Conservation (phyloP, 371 early-diverging fungal genomes). For the Rhizopus stolonifer region DNA sequence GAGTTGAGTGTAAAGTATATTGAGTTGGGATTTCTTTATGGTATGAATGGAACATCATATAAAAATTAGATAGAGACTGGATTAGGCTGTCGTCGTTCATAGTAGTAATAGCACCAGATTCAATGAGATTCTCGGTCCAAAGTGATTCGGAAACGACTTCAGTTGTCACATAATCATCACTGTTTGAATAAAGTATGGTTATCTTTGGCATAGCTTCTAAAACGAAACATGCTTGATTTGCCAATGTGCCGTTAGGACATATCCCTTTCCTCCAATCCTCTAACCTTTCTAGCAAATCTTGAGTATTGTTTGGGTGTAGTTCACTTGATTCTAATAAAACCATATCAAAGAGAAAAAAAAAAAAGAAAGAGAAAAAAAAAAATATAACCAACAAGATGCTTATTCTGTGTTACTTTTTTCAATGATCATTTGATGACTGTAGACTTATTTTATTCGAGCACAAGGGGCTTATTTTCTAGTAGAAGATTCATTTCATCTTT, state of each 20-base stretch:
- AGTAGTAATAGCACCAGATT: constrained; percentile 29
- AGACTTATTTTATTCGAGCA: not conserved
- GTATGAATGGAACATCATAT: constrained; percentile 31
- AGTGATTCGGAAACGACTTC: constrained; percentile 35
- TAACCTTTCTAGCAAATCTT: constrained; percentile 23
- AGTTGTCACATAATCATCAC: constrained; percentile 14
- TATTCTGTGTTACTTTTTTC: not conserved
- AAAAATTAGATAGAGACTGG: constrained; percentile 34
- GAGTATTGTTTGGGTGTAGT: constrained; percentile 19
- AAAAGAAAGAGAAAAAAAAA: not conserved
- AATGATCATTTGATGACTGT: not conserved
- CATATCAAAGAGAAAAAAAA: not conserved
- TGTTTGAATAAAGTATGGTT: constrained; percentile 19
- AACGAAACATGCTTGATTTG: constrained; percentile 33
- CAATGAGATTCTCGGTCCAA: constrained; percentile 36
- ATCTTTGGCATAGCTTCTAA: constrained; percentile 5
- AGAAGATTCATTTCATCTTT: too few relatives aligned
- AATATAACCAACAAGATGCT: not conserved
- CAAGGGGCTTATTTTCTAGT: too few relatives aligned
- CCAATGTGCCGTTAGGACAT: constrained; percentile 31
- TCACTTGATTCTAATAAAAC: constrained; percentile 4
- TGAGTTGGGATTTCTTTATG: constrained; percentile 4
- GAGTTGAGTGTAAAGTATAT: constrained; percentile 24
- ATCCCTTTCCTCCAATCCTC: constrained; percentile 38
- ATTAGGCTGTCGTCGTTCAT: constrained; percentile 34